phyloP scores from a whole-genome alignment of 208 protist species.

The Angomonas deanei region DNA sequence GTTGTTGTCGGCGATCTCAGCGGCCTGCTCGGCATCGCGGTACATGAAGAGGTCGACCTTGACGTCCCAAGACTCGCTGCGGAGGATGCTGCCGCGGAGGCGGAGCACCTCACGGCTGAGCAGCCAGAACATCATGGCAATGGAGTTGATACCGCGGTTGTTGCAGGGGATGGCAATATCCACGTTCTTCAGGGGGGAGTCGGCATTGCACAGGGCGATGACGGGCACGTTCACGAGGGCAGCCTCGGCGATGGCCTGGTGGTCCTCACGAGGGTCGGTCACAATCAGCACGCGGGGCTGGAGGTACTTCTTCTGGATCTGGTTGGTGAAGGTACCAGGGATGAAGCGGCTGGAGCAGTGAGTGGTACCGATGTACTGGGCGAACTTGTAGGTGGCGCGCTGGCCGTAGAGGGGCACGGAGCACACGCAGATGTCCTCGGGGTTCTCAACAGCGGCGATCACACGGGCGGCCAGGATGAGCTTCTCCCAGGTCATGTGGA shows the following conservation, averaged over 20 bases:
- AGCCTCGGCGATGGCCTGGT: constrained; percentile 96
- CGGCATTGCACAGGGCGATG: constrained; percentile 99
- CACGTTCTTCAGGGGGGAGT: constrained; percentile 95
- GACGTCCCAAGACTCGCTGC: constrained; percentile 95
- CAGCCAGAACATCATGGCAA: constrained; percentile 99
- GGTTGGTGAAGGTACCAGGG: constrained; percentile 99
- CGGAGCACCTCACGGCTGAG: constrained; percentile 97
- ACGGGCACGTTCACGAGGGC: constrained; percentile 99
- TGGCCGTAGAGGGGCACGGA: constrained; percentile 93
- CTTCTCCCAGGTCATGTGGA: constrained; percentile 99
- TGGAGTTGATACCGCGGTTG: constrained; percentile 93
- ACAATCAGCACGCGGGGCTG: constrained; percentile 98
- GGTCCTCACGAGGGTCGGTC: constrained; percentile 93
- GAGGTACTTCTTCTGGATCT: constrained; percentile 97
- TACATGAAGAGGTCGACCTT: constrained; percentile 99
- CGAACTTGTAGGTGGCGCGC: constrained; percentile 98
- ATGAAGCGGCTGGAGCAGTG: constrained; percentile 95
- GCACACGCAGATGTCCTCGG: constrained; percentile 96
- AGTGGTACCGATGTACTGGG: constrained; percentile 90
- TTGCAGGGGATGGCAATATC: constrained; percentile 99
- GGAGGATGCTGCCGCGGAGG: constrained; percentile 91
- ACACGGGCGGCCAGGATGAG: constrained; percentile 97
- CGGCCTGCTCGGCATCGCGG: constrained; percentile 92
- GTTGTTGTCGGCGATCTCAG: constrained; percentile 59
- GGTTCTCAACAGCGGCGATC: constrained; percentile 98